Percentiles rank a stretch among this genome's conserved stretches.
Evolutionary conservation across 108 stramenopile species (phyloP).

Genomic region (Stephanodiscus triporus): DNA sequence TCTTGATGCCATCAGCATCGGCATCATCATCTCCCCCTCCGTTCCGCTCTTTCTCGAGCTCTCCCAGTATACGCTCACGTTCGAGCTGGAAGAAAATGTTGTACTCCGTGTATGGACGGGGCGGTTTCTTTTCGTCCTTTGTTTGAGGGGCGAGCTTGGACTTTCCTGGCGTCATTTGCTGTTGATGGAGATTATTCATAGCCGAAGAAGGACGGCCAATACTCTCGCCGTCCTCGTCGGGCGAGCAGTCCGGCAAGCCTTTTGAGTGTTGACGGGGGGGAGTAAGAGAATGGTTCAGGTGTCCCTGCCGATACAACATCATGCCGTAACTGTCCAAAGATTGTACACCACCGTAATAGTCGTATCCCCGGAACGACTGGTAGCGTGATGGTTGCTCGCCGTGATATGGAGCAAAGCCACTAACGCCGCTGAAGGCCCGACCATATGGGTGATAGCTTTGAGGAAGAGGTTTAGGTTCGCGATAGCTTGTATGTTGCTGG

Average conservation of each 20-base stretch:
- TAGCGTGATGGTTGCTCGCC: neutral
- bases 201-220: neutral
- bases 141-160: neutral
- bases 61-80: conserved; percentile 37
- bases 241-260: neutral
- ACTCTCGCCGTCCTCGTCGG: neutral
- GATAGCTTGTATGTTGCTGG: neutral
- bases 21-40: conserved; percentile 9
- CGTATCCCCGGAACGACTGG: conserved; percentile 3
- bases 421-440: neutral
- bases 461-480: neutral
- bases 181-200: neutral
- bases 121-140: conserved; percentile 30
- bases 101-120: conserved; percentile 46
- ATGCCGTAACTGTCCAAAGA: neutral
- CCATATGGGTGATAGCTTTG: conserved; percentile 7
- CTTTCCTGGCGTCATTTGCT: neutral
- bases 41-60: conserved; percentile 31
- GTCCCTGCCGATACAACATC: neutral
- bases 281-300: neutral
- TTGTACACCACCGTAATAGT: neutral
- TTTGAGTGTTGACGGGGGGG: neutral
- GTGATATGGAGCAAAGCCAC: neutral
- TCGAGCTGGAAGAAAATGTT: conserved; percentile 52
- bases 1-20: neutral